These are phyloP conservation scores for Pythium insidiosum DNA, from an alignment of 352 stramenopile species.

Conservation along the genomic window DNA sequence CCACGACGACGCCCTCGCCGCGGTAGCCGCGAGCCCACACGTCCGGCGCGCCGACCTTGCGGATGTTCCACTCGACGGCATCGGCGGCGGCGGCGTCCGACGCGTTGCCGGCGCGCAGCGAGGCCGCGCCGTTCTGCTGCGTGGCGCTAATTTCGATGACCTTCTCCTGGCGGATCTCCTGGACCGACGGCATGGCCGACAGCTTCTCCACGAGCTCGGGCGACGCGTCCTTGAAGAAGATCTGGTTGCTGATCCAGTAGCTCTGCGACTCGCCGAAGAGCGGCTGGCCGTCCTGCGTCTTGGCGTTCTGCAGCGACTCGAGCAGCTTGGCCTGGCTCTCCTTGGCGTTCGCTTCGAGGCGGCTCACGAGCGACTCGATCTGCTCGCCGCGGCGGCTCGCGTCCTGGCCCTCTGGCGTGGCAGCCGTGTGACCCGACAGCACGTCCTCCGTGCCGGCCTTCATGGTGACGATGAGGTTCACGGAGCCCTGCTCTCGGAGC, in stretches of 20 bases:
- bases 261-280: not conserved
- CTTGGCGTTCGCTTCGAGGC: not conserved
- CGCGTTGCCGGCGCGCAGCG: not conserved
- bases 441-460: not conserved
- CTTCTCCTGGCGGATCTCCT: conserved; percentile 1
- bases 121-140: too few relatives aligned
- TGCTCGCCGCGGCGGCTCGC: not conserved
- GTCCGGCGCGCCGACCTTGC: conserved; percentile 4
- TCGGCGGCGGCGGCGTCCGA: too few relatives aligned
- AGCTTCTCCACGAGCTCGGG: conserved; percentile 8
- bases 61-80: conserved; percentile 4
- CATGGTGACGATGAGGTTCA: conserved; percentile 20
- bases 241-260: conserved; percentile 16
- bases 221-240: conserved; percentile 10
- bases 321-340: not conserved
- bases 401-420: too few relatives aligned
- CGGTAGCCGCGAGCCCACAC: conserved; percentile 9
- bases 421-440: conserved; percentile 1
- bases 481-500: conserved; percentile 9
- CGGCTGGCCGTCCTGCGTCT: conserved; percentile 2
- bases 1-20: conserved; percentile 12
- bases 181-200: not conserved
- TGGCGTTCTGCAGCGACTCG: not conserved
- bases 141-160: not conserved
- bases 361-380: not conserved